A percentile compares a stretch with the other conserved stretches of the same genome.
Conservation (phyloP, 345 rosid species). For the Trapa bicornis region DNA sequence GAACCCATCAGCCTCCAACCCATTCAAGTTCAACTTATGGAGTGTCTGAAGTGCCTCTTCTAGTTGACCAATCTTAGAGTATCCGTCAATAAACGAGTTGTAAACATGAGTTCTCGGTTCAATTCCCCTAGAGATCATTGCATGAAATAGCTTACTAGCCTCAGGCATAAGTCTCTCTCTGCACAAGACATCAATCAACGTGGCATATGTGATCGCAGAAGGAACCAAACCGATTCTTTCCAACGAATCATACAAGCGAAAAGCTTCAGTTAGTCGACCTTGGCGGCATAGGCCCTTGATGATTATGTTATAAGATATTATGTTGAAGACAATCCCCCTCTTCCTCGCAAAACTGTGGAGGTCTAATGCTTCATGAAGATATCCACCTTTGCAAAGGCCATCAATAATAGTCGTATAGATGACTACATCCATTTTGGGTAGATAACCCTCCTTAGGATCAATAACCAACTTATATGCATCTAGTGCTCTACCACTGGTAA, state of each 20-base stretch:
- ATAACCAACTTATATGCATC: constrained; percentile 51
- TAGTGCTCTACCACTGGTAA: constrained; percentile 35
- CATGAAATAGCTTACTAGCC: constrained; percentile 47
- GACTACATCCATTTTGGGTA: constrained; percentile 43
- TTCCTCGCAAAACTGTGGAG: constrained; percentile 45
- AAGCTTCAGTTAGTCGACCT: constrained; percentile 80
- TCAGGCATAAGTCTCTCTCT: constrained; percentile 54
- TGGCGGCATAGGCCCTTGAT: constrained; percentile 60
- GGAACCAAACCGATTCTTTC: constrained; percentile 48
- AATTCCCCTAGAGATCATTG: constrained; percentile 39
- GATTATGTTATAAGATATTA: constrained; percentile 57
- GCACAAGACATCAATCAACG: constrained; percentile 54
- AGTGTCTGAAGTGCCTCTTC: constrained; percentile 52
- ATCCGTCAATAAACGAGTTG: constrained; percentile 53
- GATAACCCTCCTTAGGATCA: constrained; percentile 21
- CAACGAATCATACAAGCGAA: constrained; percentile 68
- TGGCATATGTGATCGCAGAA: constrained; percentile 48
- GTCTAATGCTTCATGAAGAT: constrained; percentile 44
- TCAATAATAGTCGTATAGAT: constrained; percentile 46
- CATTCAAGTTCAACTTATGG: constrained; percentile 25
- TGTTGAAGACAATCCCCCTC: constrained; percentile 39
- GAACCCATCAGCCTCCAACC: constrained; percentile 48
- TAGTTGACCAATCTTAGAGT: constrained; percentile 49
- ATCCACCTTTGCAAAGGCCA: constrained; percentile 69
- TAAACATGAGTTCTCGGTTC: constrained; percentile 36